Percentiles rank a stretch among this genome's conserved stretches.
Conservation (phyloP, 495 filamentous ascomycete genomes). For the Annulohypoxylon bovei region DNA sequence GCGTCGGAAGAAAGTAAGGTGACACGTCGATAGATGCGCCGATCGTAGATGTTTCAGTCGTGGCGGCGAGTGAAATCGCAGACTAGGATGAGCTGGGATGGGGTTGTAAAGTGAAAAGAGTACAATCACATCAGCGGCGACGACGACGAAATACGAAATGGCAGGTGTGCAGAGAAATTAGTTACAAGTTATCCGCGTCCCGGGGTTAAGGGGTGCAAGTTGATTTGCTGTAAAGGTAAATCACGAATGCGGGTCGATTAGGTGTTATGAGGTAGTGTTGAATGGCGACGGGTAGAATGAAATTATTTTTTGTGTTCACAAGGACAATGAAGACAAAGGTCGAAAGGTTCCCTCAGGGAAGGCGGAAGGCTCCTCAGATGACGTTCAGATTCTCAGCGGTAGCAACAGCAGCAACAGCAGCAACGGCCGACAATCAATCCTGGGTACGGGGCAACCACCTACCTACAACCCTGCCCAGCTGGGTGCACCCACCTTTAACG, state of each 20-base stretch:
- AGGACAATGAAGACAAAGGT: conserved; percentile 35
- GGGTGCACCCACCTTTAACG: conserved; percentile 3
- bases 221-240: not conserved
- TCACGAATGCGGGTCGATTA: conserved; percentile 4
- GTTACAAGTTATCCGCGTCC: conserved; percentile 1
- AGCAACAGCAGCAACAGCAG: conserved; percentile 5
- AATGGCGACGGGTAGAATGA: conserved; percentile 2
- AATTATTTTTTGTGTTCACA: conserved; percentile 17
- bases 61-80: not conserved
- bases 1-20: conserved; percentile 27
- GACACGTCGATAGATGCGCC: conserved; percentile 31
- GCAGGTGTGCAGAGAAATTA: conserved; percentile 10
- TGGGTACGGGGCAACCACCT: conserved; percentile 17
- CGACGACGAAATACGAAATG: not conserved
- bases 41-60: conserved; percentile 32
- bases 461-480: conserved; percentile 2
- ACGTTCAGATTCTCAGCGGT: conserved; percentile 36
- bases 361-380: conserved; percentile 32
- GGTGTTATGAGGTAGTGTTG: not conserved
- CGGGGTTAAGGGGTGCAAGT: not conserved
- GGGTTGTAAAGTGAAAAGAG: not conserved
- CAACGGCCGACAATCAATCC: conserved; percentile 11
- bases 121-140: conserved; percentile 17
- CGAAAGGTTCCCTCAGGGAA: conserved; percentile 10
- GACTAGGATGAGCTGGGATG: not conserved